phyloP scores from a whole-genome alignment of 352 stramenopile species.

The Lagenidium sp. region DNA sequence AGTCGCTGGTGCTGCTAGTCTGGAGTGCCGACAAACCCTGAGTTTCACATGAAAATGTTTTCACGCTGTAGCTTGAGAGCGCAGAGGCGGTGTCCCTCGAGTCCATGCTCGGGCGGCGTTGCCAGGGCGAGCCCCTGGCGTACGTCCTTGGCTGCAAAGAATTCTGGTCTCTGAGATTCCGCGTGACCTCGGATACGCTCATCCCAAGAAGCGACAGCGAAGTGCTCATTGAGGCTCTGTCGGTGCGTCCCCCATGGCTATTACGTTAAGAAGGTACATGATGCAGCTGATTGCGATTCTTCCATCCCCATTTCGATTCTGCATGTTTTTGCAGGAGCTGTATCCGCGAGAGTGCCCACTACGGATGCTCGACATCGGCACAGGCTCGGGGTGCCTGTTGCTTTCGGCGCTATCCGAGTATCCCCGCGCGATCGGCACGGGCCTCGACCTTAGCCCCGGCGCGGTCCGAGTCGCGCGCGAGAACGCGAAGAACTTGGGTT shows the following conservation, averaged over 20 bases:
- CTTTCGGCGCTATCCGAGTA: constrained; percentile 55
- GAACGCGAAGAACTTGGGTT: constrained; percentile 26
- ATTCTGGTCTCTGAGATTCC: constrained; percentile 68
- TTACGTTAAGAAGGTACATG: too few relatives aligned
- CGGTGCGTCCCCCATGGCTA: constrained; percentile 17
- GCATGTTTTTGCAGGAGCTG: constrained; percentile 14
- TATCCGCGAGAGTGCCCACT: constrained; percentile 28
- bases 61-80: constrained; percentile 26
- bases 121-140: constrained; percentile 51
- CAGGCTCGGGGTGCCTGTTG: constrained; percentile 57
- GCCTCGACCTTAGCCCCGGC: constrained; percentile 41
- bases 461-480: constrained; percentile 40
- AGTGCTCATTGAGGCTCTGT: constrained; percentile 63
- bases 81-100: constrained; percentile 22
- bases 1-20: too few relatives aligned
- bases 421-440: constrained; percentile 36
- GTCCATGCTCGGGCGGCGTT: constrained; percentile 13
- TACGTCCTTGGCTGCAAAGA: constrained; percentile 57
- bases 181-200: constrained; percentile 45
- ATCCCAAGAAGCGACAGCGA: constrained; percentile 80
- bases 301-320: background rate
- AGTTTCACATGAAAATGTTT: too few relatives aligned
- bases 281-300: background rate
- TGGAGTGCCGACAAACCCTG: too few relatives aligned
- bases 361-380: constrained; percentile 60